These are phyloP conservation scores for Malus domestica DNA, from an alignment of 306 rosid genomes.

Conservation along the genomic window ASM211411v1 NC_041804.1:11901501-11902000, in stretches of 20 bases:
- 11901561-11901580: constrained; percentile 8
- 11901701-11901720: constrained; percentile 40
- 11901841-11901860: neutral
- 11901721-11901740: constrained; percentile 15
- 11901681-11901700: constrained; percentile 38
- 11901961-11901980: neutral
- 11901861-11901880: neutral
- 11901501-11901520: neutral
- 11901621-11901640: constrained; percentile 1
- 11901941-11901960: neutral
- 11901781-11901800: constrained; percentile 31
- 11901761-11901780: constrained; percentile 41
- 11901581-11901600: constrained; percentile 12
- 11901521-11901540: neutral
- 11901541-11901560: constrained; percentile 4
- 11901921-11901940: neutral
- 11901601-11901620: constrained; percentile 37
- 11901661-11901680: constrained; percentile 27
- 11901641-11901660: constrained; percentile 39
- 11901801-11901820: constrained; percentile 34
- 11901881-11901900: neutral
- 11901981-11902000: constrained; percentile 34
- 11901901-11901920: constrained; percentile 2
- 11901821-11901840: constrained; percentile 1
- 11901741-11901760: constrained; percentile 19